Base-by-base conservation (phyloP, 768 basidiomycete genomes). In the Austroboletus eburneus region DNA sequence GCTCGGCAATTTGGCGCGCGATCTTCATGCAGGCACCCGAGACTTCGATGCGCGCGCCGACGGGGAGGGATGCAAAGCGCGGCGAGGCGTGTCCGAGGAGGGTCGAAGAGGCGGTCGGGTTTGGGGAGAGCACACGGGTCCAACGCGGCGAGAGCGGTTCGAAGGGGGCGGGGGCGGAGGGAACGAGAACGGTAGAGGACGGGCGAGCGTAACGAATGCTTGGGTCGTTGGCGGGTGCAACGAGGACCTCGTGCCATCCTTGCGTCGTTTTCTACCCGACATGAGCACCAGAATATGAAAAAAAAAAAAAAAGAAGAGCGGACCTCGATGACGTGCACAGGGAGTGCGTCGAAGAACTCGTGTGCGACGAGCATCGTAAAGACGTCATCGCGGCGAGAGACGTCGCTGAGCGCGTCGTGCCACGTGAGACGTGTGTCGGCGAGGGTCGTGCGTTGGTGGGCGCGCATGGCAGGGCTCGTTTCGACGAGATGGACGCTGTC, bases 261-360 rank as follows among this genome's bases (percentile, higher is more conserved):
- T 80, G 71, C 33, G 78, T 68, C 10, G 77, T 83, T 82, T 81
- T 91, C 89, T 92, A 24, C 9, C 21, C 16, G 13, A 4, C 5
- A 5, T 5, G n/a, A 17, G 32, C 21, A 18, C 10, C 13, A 13
- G 29, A n/a, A n/a, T n/a, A 9, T 4, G 9, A 3, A 5, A 8
- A 2, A 1, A 3, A 1, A 7, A 5, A n/a, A 17, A 8, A 4
- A 29, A 13, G 7, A 4, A 2, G 23, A 61, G n/a, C 73, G 10
- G 53, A 91, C 93, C 73, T 95, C 83, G 30, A 98, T 70, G 30
- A 93, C 71, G 64, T 96, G 90, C 39, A 97, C 83, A 0, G 96
- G 95, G 36, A 99, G 73, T 0, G 94, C 94, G 62, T 98, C 96
- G 52, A 99, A 98, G 69, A 98, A 95, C 61, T 98, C 96, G 65